A percentile compares a stretch with the other conserved stretches of the same genome.
Evolutionary conservation across 805 yeast species (phyloP).

Genomic region (Ogataea naganishii): DNA sequence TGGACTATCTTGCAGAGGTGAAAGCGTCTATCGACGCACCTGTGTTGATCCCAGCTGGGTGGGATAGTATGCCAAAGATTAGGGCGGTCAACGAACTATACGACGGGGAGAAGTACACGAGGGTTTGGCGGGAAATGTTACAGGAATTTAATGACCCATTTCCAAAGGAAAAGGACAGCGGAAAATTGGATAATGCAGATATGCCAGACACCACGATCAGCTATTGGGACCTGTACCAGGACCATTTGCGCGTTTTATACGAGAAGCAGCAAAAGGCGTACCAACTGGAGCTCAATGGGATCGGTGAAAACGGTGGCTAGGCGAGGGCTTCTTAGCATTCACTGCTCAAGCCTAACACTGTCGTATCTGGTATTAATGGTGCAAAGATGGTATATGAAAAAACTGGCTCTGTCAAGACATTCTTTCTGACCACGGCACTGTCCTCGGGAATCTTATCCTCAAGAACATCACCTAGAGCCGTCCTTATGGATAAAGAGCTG

Average conservation of each 20-base stretch:
- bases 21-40: conserved; percentile 11
- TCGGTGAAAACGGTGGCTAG: no score
- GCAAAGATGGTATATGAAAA: no score
- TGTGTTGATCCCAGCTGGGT: conserved; percentile 33
- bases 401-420: no score
- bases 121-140: conserved; percentile 18
- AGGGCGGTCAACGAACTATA: conserved; percentile 25
- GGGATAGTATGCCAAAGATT: conserved; percentile 48
- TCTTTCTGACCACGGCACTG: no score
- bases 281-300: conserved; percentile 9
- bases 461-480: no score
- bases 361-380: no score
- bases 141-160: no score
- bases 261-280: conserved; percentile 6
- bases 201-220: conserved; percentile 3
- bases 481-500: no score
- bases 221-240: conserved; percentile 6
- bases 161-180: no score
- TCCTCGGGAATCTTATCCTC: no score
- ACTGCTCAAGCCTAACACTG: no score
- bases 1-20: conserved; percentile 2
- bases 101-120: conserved; percentile 13
- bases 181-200: conserved; percentile 8
- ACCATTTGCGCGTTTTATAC: conserved; percentile 5
- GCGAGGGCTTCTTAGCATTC: no score